phyloP scores from a whole-genome alignment of 371 early-diverging fungal species.

The Syncephalastrum sp. region DNA sequence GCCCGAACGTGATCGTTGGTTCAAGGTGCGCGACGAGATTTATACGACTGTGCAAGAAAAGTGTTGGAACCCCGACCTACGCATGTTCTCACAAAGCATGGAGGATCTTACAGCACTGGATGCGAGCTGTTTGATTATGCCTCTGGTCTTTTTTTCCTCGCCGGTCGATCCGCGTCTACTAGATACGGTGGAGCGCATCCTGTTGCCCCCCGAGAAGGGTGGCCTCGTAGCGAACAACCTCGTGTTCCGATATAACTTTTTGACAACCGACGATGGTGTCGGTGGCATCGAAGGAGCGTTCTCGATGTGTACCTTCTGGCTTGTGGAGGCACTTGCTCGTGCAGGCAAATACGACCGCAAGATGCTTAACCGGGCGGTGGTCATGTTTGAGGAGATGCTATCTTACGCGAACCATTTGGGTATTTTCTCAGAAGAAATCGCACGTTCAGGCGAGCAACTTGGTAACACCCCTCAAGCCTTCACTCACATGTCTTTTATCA shows the following conservation, averaged over 20 bases:
- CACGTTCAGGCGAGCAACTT: constrained; percentile 67
- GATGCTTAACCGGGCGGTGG: constrained; percentile 57
- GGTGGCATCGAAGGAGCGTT: constrained; percentile 71
- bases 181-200: constrained; percentile 63
- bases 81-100: constrained; percentile 68
- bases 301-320: constrained; percentile 87
- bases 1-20: constrained; percentile 59
- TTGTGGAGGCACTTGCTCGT: constrained; percentile 80
- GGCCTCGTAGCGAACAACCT: constrained; percentile 76
- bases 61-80: constrained; percentile 60
- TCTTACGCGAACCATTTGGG: constrained; percentile 73
- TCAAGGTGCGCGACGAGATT: constrained; percentile 61
- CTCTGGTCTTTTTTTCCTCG: constrained; percentile 73
- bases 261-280: constrained; percentile 58
- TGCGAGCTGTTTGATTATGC: constrained; percentile 77
- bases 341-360: constrained; percentile 67
- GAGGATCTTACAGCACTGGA: constrained; percentile 67
- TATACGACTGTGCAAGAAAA: constrained; percentile 71
- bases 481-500: constrained; percentile 77
- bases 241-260: constrained; percentile 69
- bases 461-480: constrained; percentile 89
- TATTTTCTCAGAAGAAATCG: constrained; percentile 77
- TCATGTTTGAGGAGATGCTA: constrained; percentile 79
- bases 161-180: constrained; percentile 79
- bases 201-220: constrained; percentile 72